phyloP scores from a whole-genome alignment of 805 yeast species.

The Metschnikowia santaceciliae region DNA sequence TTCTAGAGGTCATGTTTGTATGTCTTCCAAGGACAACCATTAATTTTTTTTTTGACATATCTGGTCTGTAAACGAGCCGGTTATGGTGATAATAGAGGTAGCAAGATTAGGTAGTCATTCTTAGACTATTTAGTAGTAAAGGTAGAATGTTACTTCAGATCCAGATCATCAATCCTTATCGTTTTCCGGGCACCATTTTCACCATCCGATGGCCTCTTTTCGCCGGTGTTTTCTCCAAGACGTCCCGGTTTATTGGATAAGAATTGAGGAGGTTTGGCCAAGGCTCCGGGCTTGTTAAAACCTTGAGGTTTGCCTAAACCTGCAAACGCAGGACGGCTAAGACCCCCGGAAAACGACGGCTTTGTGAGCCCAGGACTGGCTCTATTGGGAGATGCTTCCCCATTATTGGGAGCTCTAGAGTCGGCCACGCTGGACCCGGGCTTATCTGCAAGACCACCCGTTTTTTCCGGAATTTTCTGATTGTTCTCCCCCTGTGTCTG shows the following conservation, averaged over 20 bases:
- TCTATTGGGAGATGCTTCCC: background rate
- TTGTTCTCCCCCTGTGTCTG: slow-evolving; percentile 15
- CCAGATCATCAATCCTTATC: slow-evolving; percentile 6
- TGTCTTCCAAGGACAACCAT: no score
- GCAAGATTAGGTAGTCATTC: no score
- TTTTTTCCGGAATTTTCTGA: background rate
- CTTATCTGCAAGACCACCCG: background rate
- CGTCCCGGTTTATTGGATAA: slow-evolving; percentile 30
- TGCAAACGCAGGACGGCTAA: slow-evolving; percentile 25
- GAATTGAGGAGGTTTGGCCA: slow-evolving; percentile 37
- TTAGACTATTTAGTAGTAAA: no score
- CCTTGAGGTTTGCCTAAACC: slow-evolving; percentile 24
- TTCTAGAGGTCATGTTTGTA: no score
- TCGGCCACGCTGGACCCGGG: background rate
- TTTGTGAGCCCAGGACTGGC: slow-evolving; percentile 14
- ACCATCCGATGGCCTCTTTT: slow-evolving; percentile 12
- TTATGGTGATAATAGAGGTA: no score
- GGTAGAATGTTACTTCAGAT: background rate
- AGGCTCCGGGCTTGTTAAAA: slow-evolving; percentile 28
- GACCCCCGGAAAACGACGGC: slow-evolving; percentile 23
- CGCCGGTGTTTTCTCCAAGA: slow-evolving; percentile 4
- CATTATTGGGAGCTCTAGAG: background rate
- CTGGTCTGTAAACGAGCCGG: no score
- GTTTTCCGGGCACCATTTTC: slow-evolving; percentile 8
- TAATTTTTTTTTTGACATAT: no score